Conservation (phyloP, 768 basidiomycete genomes). For the Termitomyces heimii region DNA sequence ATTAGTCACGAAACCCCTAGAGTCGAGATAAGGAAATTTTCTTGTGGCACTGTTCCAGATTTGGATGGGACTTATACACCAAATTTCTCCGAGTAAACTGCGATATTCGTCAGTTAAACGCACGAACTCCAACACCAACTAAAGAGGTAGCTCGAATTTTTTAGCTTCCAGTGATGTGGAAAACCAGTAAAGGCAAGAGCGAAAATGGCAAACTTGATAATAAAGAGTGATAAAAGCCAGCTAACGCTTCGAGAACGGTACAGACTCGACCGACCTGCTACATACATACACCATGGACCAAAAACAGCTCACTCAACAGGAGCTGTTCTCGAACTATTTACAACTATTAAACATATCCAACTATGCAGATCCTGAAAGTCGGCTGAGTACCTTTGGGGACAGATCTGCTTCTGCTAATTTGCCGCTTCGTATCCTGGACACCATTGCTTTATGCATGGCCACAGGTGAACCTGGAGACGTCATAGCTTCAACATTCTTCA, state of each 20-base stretch:
- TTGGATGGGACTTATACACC: too few relatives aligned
- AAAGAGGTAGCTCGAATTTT: background rate
- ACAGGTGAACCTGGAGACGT: background rate
- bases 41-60: too few relatives aligned
- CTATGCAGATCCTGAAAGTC: background rate
- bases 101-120: too few relatives aligned
- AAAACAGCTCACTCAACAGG: background rate
- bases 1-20: too few relatives aligned
- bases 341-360: background rate
- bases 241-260: background rate
- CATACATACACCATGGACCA: background rate
- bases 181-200: background rate
- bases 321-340: background rate
- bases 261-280: too few relatives aligned
- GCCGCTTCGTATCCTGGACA: background rate
- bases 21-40: too few relatives aligned
- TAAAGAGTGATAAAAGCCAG: background rate
- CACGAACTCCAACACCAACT: background rate
- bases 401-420: background rate
- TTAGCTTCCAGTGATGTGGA: background rate
- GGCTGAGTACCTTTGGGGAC: background rate
- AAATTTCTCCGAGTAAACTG: too few relatives aligned
- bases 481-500: too few relatives aligned
- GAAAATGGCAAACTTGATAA: background rate
- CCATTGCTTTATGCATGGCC: background rate